Percentiles rank a stretch among this genome's conserved stretches.
Conservation (phyloP, 495 filamentous ascomycete species). For the Neurospora sp. region DNA sequence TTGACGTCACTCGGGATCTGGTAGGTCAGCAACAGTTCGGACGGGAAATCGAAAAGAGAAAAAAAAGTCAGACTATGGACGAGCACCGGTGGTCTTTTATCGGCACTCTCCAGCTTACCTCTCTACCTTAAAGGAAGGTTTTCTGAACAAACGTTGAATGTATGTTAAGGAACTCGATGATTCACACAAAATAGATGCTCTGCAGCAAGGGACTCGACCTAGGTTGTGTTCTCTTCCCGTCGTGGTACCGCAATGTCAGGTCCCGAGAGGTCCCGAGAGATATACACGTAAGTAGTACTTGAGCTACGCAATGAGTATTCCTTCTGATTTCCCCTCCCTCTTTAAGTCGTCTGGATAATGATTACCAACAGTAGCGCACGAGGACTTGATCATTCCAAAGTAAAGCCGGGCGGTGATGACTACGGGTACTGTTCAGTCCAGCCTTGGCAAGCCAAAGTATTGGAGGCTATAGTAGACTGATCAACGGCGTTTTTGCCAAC, state of each 20-base stretch:
- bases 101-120: not conserved
- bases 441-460: not conserved
- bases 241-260: not conserved
- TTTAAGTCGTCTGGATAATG: not conserved
- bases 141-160: not conserved
- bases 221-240: not conserved
- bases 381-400: not conserved
- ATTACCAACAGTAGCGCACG: not conserved
- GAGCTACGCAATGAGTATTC: not conserved
- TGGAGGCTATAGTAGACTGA: no score
- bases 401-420: not conserved
- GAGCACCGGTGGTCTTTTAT: not conserved
- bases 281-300: not conserved
- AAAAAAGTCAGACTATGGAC: not conserved
- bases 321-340: not conserved
- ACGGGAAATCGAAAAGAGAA: not conserved
- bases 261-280: not conserved
- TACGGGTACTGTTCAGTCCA: not conserved
- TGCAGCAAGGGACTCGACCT: not conserved
- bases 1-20: not conserved
- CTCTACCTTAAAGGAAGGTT: not conserved
- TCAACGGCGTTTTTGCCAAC: not conserved
- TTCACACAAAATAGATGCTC: not conserved
- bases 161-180: not conserved
- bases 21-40: not conserved